A percentile compares a stretch with the other conserved stretches of the same genome.
Conservation (phyloP, 1,284 basidiomycete species). For the Inonotus hispidus region DNA sequence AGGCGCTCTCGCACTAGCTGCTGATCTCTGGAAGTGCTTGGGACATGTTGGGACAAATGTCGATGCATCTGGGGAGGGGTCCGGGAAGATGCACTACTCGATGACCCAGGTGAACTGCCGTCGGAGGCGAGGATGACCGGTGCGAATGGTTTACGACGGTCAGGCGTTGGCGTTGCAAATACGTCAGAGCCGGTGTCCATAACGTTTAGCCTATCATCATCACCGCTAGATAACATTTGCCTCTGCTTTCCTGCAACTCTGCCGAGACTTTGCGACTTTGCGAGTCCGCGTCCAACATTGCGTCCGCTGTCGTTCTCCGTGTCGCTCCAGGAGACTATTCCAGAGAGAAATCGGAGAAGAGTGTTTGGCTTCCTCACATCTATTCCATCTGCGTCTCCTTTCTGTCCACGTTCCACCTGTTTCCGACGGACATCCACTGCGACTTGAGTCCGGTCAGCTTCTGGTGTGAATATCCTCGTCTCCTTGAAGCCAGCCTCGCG, state of each 20-base stretch:
- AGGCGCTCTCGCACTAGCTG: conserved; percentile 21
- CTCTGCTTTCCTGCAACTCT: conserved; percentile 8
- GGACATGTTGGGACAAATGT: not conserved
- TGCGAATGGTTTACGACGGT: conserved; percentile 9
- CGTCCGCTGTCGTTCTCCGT: not conserved
- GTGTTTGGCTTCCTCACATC: conserved; percentile 22
- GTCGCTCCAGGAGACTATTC: conserved; percentile 10
- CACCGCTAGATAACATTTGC: not conserved
- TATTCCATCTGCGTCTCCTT: conserved; percentile 25
- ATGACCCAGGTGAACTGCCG: conserved; percentile 15
- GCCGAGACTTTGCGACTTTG: conserved; percentile 8
- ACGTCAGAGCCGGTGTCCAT: not conserved
- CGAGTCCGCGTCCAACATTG: not conserved
- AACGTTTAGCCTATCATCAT: not conserved
- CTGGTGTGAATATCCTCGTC: conserved; percentile 81
- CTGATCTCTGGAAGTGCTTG: not conserved
- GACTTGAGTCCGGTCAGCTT: conserved; percentile 49
- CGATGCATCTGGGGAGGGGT: conserved; percentile 9
- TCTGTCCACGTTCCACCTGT: conserved; percentile 23
- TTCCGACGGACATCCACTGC: conserved; percentile 27
- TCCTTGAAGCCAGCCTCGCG: conserved; percentile 86
- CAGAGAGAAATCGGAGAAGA: conserved; percentile 7
- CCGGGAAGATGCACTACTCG: conserved; percentile 13
- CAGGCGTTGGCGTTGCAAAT: conserved; percentile 12
- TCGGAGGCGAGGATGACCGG: conserved; percentile 12